Conservation (phyloP, 345 rosid genomes). For the Populus ilicifolia region DNA sequence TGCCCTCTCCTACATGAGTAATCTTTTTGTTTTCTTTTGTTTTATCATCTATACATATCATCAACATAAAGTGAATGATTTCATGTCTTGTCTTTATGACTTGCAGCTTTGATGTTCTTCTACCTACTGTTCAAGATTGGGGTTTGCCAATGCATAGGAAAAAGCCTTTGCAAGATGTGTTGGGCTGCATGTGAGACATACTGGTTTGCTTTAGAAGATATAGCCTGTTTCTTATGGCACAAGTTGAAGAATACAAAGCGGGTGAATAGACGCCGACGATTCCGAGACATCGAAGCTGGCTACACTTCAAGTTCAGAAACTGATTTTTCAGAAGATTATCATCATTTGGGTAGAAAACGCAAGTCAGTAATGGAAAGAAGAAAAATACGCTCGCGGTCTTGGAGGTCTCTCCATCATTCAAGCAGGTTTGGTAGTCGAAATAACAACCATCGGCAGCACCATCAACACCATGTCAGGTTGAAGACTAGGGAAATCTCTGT, state of each 20-base stretch:
- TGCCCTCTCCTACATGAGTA: slow-evolving; percentile 61
- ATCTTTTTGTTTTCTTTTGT: neutral
- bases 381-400: neutral
- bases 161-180: slow-evolving; percentile 70
- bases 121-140: slow-evolving; percentile 66
- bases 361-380: slow-evolving; percentile 9
- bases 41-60: neutral
- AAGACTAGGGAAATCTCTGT: slow-evolving; percentile 36
- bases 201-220: slow-evolving; percentile 47
- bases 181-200: slow-evolving; percentile 56
- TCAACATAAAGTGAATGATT: neutral
- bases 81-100: slow-evolving; percentile 1
- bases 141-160: slow-evolving; percentile 26
- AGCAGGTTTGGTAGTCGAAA: neutral
- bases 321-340: neutral
- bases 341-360: neutral
- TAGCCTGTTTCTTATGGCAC: slow-evolving; percentile 23
- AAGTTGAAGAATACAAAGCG: slow-evolving; percentile 15
- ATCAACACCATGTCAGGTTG: slow-evolving; percentile 28
- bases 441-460: slow-evolving; percentile 24
- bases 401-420: neutral
- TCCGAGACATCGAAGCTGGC: slow-evolving; percentile 8
- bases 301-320: neutral
- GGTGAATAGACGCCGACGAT: slow-evolving; percentile 18
- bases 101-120: slow-evolving; percentile 57